phyloP scores from a whole-genome alignment of 306 rosid species.

The Malus fusca region DNA sequence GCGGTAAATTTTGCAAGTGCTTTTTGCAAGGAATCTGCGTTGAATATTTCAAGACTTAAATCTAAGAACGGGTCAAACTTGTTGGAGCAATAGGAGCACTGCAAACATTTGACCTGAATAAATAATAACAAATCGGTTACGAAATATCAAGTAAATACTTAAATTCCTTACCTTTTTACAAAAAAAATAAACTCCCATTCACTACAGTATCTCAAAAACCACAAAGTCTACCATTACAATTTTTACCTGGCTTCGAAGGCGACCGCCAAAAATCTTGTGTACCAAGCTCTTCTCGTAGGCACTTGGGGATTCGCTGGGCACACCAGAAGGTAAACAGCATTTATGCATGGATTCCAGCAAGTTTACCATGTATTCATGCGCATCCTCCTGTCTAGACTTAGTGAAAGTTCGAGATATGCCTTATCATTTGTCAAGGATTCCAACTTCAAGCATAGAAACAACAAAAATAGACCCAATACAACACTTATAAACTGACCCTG shows the following conservation, averaged over 20 bases:
- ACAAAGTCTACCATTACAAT: neutral
- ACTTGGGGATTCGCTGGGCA: constrained; percentile 87
- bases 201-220: constrained; percentile 1
- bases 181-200: neutral
- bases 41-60: constrained; percentile 84
- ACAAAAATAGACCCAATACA: neutral
- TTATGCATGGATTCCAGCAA: constrained; percentile 96
- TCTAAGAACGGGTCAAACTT: constrained; percentile 90
- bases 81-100: constrained; percentile 79
- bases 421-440: constrained; percentile 46
- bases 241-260: constrained; percentile 83
- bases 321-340: constrained; percentile 91
- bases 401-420: constrained; percentile 89
- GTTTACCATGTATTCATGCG: constrained; percentile 98
- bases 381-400: constrained; percentile 92
- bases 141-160: neutral
- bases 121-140: neutral
- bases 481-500: neutral
- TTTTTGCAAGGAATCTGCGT: constrained; percentile 77
- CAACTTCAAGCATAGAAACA: constrained; percentile 19
- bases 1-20: constrained; percentile 82
- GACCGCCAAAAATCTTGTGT: constrained; percentile 94
- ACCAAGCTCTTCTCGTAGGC: constrained; percentile 97
- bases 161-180: neutral
- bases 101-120: constrained; percentile 81